phyloP scores from a whole-genome alignment of 148 eudicot species.

The Rheum nobile region DNA sequence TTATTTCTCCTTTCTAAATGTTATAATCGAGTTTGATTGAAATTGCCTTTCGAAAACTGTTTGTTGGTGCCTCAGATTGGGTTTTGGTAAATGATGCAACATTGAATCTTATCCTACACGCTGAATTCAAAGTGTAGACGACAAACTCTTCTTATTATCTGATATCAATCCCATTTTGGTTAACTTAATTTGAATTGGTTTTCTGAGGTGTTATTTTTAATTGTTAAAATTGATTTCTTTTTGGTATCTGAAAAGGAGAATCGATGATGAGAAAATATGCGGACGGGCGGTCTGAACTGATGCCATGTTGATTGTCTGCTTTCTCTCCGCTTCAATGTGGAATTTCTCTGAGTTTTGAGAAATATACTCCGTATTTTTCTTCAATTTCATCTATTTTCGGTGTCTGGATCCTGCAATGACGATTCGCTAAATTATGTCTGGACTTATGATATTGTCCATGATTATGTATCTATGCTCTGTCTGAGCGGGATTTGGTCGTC shows the following conservation, averaged over 20 bases:
- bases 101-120: constrained; percentile 36
- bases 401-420: constrained; percentile 11
- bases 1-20: neutral
- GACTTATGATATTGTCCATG: constrained; percentile 7
- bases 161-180: constrained; percentile 18
- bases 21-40: neutral
- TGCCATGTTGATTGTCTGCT: constrained; percentile 30
- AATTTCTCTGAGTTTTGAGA: constrained; percentile 20
- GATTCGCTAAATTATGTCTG: constrained; percentile 9
- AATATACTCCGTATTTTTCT: no score
- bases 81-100: constrained; percentile 18
- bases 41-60: neutral
- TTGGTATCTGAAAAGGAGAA: neutral
- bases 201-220: neutral
- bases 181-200: neutral
- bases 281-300: constrained; percentile 33
- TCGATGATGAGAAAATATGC: constrained; percentile 27
- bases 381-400: no score
- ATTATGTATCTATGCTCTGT: neutral
- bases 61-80: neutral
- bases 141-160: constrained; percentile 35
- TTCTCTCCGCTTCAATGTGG: constrained; percentile 11
- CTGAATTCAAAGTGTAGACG: constrained; percentile 31
- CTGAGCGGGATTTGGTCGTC: constrained; percentile 1
- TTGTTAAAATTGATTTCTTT: neutral